Evolutionary conservation across 257 asterid species (phyloP), one percentile per base, ranked within the genome.

Genomic region (Solanum clarkiae): DNA sequence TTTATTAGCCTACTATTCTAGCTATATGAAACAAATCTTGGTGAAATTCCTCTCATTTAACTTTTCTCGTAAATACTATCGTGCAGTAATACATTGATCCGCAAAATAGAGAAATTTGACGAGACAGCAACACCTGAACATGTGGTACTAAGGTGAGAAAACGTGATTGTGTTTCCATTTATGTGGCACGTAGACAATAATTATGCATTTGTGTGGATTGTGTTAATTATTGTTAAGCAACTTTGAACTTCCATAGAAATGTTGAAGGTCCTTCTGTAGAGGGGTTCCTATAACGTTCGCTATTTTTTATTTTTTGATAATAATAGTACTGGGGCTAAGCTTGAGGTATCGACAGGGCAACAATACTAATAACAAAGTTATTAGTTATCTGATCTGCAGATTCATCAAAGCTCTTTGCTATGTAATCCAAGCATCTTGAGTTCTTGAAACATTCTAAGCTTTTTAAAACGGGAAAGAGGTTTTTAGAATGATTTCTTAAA

Each of bases 21-120:
- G 17, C 40, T 2, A n/a, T 42, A 40, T 7, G 75, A 82, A 51
- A 66, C 77, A 49, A 62, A 62, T 85, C 81, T 87, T 44, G 36
- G 36, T 56, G 70, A 42, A 13, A 44, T 85, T 80, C 80, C 59
- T 51, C 56, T 82, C 60, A 82, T 82, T 7, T 22, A 82, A 22
- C 17, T 10, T 45, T 36, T 24, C 63, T 14, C 20, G 2, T 54
- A 5, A 79, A 51, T 6, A 16, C 2, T 53, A 7, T 26, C 80
- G 47, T 88, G n/a, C 95, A 95, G 99, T 88, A 88, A 89, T 86
- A 95, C 98, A 32, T 94, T 91, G 84, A 87, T 93, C 72, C 93
- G 97, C 47, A 95, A 91, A 90, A 88, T 89, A 69, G 93, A 91
- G 71, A 94, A 88, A 86, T 87, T 86, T 85, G 80, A 86, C 32